These are phyloP conservation scores for Botrytis fabae DNA, from an alignment of 2,329 filamentous ascomycete genomes.

Conservation along the genomic window DNA sequence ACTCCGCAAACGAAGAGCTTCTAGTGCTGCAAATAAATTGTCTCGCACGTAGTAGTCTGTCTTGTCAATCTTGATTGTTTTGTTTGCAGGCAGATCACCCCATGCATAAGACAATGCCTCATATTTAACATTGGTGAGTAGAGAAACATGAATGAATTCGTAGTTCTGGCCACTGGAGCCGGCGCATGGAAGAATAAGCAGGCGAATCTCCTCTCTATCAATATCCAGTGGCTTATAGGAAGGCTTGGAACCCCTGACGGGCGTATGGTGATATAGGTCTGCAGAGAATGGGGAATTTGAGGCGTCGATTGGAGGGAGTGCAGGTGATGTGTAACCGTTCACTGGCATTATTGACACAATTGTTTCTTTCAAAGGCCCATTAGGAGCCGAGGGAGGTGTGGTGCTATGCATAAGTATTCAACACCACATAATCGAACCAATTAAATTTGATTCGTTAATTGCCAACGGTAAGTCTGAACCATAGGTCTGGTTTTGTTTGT, in stretches of 20 bases:
- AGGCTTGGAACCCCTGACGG: neutral
- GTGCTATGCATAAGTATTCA: neutral
- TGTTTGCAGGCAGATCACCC: constrained; percentile 16
- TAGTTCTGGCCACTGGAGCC: neutral
- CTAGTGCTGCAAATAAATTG: constrained; percentile 17
- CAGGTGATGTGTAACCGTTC: neutral
- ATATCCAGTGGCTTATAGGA: constrained; percentile 7
- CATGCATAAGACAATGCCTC: constrained; percentile 26
- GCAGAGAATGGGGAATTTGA: constrained; percentile 3
- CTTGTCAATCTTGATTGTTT: constrained; percentile 14
- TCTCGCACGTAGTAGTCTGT: constrained; percentile 9
- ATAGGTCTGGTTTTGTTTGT: neutral
- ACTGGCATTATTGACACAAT: neutral
- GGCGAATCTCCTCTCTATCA: constrained; percentile 14
- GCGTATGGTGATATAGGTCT: constrained; percentile 1
- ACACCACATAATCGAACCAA: neutral
- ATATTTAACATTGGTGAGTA: constrained; percentile 21
- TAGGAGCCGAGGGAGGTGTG: neutral
- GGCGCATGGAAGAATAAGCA: constrained; percentile 13
- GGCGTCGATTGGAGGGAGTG: neutral
- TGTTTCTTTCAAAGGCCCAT: neutral
- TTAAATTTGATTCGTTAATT: neutral
- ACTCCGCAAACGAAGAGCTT: constrained; percentile 6
- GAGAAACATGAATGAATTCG: constrained; percentile 23
- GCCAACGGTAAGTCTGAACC: no score